phyloP scores from a whole-genome alignment of 768 basidiomycete species.

The Fomitopsis pulvina region DNA sequence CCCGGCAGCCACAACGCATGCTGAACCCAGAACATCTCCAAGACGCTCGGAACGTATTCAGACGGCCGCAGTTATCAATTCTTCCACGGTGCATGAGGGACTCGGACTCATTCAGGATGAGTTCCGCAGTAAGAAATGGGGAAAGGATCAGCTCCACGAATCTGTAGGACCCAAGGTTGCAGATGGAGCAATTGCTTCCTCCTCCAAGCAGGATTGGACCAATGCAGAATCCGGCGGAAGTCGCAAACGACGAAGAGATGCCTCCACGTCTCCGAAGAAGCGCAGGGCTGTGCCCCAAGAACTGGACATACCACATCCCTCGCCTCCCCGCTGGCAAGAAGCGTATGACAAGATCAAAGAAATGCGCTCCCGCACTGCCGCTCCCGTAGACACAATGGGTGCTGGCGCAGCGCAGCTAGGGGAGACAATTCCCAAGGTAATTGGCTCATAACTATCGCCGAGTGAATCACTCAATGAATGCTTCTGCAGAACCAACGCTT shows the following conservation, averaged over 20 bases:
- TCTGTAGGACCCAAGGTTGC: too few relatives aligned
- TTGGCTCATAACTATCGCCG: background rate
- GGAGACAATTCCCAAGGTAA: slow-evolving; percentile 63
- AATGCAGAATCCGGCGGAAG: too few relatives aligned
- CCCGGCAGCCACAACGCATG: background rate
- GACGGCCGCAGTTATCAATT: too few relatives aligned
- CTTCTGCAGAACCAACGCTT: slow-evolving; percentile 65
- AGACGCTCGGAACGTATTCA: slow-evolving; percentile 2
- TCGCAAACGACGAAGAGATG: background rate
- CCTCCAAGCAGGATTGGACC: too few relatives aligned
- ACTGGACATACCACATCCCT: slow-evolving; percentile 12
- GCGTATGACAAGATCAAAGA: slow-evolving; percentile 64
- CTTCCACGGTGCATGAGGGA: too few relatives aligned
- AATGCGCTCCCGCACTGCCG: slow-evolving; percentile 69
- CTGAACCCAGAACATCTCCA: background rate
- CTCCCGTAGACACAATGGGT: slow-evolving; percentile 93
- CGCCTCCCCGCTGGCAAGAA: slow-evolving; percentile 25
- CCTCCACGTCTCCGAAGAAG: slow-evolving; percentile 8
- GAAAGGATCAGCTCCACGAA: too few relatives aligned
- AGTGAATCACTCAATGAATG: background rate
- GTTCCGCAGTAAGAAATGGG: too few relatives aligned
- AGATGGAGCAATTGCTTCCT: too few relatives aligned
- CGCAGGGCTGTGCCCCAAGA: slow-evolving; percentile 7
- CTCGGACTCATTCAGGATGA: too few relatives aligned
- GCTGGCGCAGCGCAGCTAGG: slow-evolving; percentile 63